These are phyloP conservation scores for Cladosporium austrohemisphaericum DNA, from an alignment of 2,329 filamentous ascomycete species.

Conservation along the genomic window DNA sequence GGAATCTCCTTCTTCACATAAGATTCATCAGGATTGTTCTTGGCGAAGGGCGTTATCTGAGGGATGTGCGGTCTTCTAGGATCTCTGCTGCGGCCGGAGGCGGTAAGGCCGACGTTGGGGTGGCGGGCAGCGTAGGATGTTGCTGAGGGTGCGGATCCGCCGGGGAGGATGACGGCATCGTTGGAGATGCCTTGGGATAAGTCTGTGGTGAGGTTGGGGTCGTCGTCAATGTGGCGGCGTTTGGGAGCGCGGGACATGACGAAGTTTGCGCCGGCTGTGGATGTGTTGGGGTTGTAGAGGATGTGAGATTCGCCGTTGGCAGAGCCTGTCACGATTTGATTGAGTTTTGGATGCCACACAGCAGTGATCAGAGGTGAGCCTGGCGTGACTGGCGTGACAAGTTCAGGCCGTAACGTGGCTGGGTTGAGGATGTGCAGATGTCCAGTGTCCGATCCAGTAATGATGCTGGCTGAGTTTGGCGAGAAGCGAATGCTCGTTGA, in stretches of 20 bases:
- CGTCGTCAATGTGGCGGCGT: conserved; percentile 91
- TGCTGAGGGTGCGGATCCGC: conserved; percentile 42
- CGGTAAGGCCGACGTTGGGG: conserved; percentile 70
- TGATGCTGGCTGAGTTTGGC: conserved; percentile 75
- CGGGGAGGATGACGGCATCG: conserved; percentile 67
- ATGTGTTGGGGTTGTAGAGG: conserved; percentile 84
- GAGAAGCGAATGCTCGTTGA: conserved; percentile 88
- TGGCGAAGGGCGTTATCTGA: conserved; percentile 81
- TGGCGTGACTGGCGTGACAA: conserved; percentile 83
- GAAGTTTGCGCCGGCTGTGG: conserved; percentile 73
- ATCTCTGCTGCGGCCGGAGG: conserved; percentile 72
- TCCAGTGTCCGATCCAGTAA: conserved; percentile 82
- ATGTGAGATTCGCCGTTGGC: conserved; percentile 86
- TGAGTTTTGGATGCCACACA: conserved; percentile 89
- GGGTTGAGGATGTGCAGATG: conserved; percentile 91
- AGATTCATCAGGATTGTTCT: conserved; percentile 82
- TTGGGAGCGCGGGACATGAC: conserved; percentile 94
- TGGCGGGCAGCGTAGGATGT: conserved; percentile 56
- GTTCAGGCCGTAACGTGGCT: conserved; percentile 79
- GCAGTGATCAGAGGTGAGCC: conserved; percentile 78
- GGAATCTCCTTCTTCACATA: conserved; percentile 87
- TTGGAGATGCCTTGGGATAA: conserved; percentile 75
- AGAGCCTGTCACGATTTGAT: conserved; percentile 92
- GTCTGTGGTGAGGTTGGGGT: conserved; percentile 81
- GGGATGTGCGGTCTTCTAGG: conserved; percentile 83